Conservation (phyloP, 2,329 filamentous ascomycete genomes). For the Colletotrichum cereale region DNA sequence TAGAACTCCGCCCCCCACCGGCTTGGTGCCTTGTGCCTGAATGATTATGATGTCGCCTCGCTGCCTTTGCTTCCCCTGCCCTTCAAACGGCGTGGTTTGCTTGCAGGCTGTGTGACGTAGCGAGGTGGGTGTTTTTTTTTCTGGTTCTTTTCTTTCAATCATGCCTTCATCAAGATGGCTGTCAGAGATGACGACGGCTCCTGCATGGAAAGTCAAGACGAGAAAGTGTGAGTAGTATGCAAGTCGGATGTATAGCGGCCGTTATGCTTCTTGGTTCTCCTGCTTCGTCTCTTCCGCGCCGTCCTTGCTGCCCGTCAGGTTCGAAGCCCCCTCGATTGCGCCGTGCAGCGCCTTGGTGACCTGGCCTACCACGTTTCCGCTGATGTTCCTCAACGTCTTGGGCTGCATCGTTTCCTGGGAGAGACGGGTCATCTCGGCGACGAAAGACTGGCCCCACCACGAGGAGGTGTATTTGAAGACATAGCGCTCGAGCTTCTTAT, state of each 20-base stretch:
- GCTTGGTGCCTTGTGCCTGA: slow-evolving; percentile 16
- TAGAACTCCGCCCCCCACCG: slow-evolving; percentile 23
- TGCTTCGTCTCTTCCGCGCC: slow-evolving; percentile 18
- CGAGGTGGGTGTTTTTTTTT: slow-evolving; percentile 12
- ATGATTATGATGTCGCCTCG: slow-evolving; percentile 7
- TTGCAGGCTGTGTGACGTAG: not conserved
- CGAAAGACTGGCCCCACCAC: slow-evolving; percentile 96
- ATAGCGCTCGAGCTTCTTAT: slow-evolving; percentile 92
- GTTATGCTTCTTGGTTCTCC: slow-evolving; percentile 32
- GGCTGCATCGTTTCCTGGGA: slow-evolving; percentile 53
- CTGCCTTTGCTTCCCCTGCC: not conserved
- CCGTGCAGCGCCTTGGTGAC: slow-evolving; percentile 36
- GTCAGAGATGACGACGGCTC: not conserved
- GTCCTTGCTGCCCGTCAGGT: slow-evolving; percentile 13
- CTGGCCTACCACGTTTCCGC: slow-evolving; percentile 52
- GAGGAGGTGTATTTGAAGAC: slow-evolving; percentile 98
- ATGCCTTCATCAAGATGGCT: slow-evolving; percentile 36
- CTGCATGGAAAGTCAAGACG: not conserved
- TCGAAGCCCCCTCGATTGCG: slow-evolving; percentile 24
- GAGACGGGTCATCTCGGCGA: slow-evolving; percentile 79
- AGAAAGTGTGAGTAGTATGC: not conserved
- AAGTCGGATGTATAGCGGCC: not conserved
- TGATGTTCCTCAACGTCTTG: slow-evolving; percentile 57
- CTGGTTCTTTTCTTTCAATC: slow-evolving; percentile 30
- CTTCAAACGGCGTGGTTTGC: not conserved